phyloP scores from a whole-genome alignment of 2,329 filamentous ascomycete species.

The Calonectria naviculata region DNA sequence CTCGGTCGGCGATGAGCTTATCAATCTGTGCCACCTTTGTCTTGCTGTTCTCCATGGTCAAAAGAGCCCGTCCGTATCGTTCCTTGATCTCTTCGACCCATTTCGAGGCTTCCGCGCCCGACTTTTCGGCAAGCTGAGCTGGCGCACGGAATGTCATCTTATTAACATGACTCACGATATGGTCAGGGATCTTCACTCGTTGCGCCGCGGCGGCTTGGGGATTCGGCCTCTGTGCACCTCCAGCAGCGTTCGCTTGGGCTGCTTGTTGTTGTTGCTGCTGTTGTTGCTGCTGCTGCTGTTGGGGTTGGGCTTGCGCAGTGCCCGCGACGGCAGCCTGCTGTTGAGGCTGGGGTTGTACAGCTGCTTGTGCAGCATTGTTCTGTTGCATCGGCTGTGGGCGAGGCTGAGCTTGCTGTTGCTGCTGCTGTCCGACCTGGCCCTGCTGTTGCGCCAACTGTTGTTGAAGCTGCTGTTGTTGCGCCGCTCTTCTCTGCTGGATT shows the following conservation, averaged over 20 bases:
- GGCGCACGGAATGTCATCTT: conserved; percentile 60
- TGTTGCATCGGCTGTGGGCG: conserved; percentile 14
- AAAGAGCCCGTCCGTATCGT: conserved; percentile 59
- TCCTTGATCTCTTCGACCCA: conserved; percentile 61
- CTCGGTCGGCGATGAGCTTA: conserved; percentile 53
- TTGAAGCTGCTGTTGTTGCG: conserved; percentile 48
- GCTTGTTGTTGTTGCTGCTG: conserved; percentile 23
- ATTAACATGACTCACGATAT: conserved; percentile 59
- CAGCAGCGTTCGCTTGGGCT: conserved; percentile 20
- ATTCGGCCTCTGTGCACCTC: conserved; percentile 32
- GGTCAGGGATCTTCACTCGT: conserved; percentile 51
- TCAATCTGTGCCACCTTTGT: conserved; percentile 56
- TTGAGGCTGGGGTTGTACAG: conserved; percentile 21
- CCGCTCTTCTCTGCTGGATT: conserved; percentile 54
- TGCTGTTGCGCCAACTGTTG: conserved; percentile 42
- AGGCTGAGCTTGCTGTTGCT: conserved; percentile 32
- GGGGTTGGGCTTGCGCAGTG: conserved; percentile 38
- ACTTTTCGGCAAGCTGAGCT: conserved; percentile 53
- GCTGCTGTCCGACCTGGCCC: conserved; percentile 18
- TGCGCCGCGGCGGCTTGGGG: conserved; percentile 36
- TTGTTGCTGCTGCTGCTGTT: conserved; percentile 38
- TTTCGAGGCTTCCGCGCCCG: conserved; percentile 56
- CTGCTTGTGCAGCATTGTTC: conserved; percentile 12
- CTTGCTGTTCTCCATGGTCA: conserved; percentile 60
- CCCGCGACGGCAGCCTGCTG: conserved; percentile 34